A percentile compares a stretch with the other conserved stretches of the same genome.
Conservation (phyloP, 345 rosid species). For the Moricandia moricandioides region DNA sequence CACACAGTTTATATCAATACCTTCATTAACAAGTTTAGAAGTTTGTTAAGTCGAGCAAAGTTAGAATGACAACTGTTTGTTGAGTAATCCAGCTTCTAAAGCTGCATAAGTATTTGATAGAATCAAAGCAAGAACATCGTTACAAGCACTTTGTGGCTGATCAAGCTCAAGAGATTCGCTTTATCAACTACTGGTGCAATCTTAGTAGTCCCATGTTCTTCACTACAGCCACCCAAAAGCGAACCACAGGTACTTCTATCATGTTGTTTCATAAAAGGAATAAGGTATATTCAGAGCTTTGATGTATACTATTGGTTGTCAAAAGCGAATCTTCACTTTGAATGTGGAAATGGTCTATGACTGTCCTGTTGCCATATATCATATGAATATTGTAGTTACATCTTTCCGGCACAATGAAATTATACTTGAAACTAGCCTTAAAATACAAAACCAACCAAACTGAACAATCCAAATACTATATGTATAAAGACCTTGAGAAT, state of each 20-base stretch:
- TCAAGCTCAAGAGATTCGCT: neutral
- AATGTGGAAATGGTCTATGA: neutral
- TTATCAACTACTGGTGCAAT: neutral
- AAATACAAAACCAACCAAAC: neutral
- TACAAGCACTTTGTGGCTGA: neutral
- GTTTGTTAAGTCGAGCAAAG: neutral
- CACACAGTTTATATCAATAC: neutral
- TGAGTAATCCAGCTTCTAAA: neutral
- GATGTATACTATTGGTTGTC: neutral
- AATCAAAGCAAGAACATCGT: neutral
- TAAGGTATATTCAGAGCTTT: neutral
- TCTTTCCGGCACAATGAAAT: neutral
- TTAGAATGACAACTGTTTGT: neutral
- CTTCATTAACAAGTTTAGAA: neutral
- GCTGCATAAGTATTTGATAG: neutral
- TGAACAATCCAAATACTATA: neutral
- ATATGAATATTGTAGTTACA: neutral
- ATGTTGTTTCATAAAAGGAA: neutral
- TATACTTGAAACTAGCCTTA: neutral
- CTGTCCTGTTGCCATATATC: too few species aligned
- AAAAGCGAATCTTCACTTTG: neutral
- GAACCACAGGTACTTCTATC: neutral
- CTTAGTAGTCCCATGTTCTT: neutral
- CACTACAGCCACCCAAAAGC: neutral
- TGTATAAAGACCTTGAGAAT: conserved; percentile 4